phyloP scores from a whole-genome alignment of 1,284 basidiomycete genomes.

The Fomitopsis schrenkii region DNA sequence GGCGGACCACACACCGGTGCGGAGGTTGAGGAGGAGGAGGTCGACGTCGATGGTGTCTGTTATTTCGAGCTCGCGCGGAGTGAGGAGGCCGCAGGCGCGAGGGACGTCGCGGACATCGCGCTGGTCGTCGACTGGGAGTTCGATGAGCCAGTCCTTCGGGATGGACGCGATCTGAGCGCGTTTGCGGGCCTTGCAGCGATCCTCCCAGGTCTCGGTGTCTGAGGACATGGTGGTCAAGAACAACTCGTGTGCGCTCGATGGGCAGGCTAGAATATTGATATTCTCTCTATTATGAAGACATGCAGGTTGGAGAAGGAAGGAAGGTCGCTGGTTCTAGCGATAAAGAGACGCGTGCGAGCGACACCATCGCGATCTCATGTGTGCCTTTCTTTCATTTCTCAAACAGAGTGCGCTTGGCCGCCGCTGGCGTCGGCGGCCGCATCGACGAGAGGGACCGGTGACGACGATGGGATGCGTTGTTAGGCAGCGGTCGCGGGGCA shows the following conservation, averaged over 20 bases:
- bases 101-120: conserved; percentile 40
- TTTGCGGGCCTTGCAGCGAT: conserved; percentile 29
- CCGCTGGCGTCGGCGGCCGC: not conserved
- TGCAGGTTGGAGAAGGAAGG: not conserved
- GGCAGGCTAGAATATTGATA: too few species aligned
- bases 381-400: not conserved
- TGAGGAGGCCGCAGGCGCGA: conserved; percentile 37
- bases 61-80: conserved; percentile 33
- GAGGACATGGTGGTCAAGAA: not conserved
- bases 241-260: not conserved
- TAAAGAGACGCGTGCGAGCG: not conserved
- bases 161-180: conserved; percentile 39
- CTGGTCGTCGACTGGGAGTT: conserved; percentile 15
- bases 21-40: conserved; percentile 33
- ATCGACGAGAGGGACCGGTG: not conserved
- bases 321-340: not conserved
- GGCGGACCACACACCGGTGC: conserved; percentile 29
- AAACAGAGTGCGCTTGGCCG: not conserved
- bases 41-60: conserved; percentile 16
- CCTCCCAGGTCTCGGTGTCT: conserved; percentile 14
- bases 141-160: conserved; percentile 45
- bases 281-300: too few species aligned
- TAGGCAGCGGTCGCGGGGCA: not conserved
- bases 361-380: not conserved
- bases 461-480: not conserved